Percentiles rank a stretch among this genome's conserved stretches.
Evolutionary conservation across 805 yeast species (phyloP).

Genomic region (Lachancea fermentati): DNA sequence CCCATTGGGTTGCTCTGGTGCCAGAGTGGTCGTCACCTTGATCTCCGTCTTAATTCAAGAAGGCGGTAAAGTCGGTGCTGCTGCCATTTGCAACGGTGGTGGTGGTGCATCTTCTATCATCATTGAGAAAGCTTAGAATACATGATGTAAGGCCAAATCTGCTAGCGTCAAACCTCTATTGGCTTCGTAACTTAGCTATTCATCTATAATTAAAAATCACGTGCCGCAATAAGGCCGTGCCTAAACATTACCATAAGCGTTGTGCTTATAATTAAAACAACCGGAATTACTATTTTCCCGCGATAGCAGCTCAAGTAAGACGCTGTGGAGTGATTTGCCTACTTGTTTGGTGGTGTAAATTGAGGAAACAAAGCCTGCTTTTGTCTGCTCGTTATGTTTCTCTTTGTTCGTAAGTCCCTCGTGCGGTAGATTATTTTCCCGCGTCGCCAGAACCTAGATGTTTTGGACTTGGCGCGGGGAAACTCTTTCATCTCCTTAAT

Average conservation of each 20-base stretch:
- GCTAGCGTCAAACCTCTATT: background rate
- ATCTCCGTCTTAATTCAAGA: constrained; percentile 78
- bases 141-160: background rate
- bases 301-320: too few species aligned
- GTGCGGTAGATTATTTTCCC: too few species aligned
- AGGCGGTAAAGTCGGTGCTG: constrained; percentile 82
- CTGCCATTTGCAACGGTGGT: constrained; percentile 98
- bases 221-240: too few species aligned
- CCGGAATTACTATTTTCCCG: too few species aligned
- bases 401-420: too few species aligned
- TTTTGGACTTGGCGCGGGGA: background rate
- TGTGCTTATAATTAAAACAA: too few species aligned
- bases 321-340: too few species aligned
- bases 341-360: too few species aligned
- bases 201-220: background rate
- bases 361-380: too few species aligned
- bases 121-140: constrained; percentile 54
- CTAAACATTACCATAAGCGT: too few species aligned
- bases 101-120: constrained; percentile 97
- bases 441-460: background rate
- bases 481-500: background rate
- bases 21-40: constrained; percentile 85
- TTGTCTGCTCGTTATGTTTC: too few species aligned
- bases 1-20: constrained; percentile 95
- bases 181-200: background rate